These are phyloP conservation scores for Rhodotorula kratochvilovae DNA, from an alignment of 768 basidiomycete genomes.

Conservation along the genomic window DNA sequence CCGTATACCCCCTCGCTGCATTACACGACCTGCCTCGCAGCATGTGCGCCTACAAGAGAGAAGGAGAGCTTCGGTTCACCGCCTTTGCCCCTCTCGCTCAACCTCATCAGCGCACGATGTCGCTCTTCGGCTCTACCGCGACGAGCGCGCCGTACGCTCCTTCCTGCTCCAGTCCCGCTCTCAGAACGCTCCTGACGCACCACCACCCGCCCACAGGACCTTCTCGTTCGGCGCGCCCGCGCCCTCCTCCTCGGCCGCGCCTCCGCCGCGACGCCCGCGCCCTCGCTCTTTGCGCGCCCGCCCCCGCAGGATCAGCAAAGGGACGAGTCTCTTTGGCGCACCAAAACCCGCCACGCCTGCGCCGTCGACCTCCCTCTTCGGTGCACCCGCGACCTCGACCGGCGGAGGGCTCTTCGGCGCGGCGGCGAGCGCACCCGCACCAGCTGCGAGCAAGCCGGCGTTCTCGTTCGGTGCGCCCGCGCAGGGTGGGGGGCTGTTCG, in stretches of 20 bases:
- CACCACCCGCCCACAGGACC: not conserved
- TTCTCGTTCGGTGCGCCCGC: constrained; percentile 19
- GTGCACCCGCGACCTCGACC: not conserved
- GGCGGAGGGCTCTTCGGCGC: constrained; percentile 4
- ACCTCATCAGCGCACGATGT: not conserved
- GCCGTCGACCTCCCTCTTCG: constrained; percentile 6
- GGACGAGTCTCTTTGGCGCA: constrained; percentile 17
- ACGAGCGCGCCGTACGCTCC: constrained; percentile 1
- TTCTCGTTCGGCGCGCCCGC: constrained; percentile 1
- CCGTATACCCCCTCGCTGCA: not conserved
- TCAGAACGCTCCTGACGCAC: not conserved
- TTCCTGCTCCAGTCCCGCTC: not conserved
- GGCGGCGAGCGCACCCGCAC: not conserved
- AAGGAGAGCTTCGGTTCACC: not conserved
- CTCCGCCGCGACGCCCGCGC: not conserved
- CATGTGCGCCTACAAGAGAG: not conserved
- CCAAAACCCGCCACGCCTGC: not conserved
- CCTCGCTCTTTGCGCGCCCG: constrained; percentile 13
- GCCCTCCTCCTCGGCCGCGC: not conserved
- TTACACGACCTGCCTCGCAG: not conserved
- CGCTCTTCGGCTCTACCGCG: constrained; percentile 9
- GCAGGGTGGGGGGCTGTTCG: not conserved
- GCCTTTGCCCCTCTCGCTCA: not conserved
- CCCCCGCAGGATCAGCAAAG: not conserved
- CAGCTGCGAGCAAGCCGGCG: not conserved